Base-by-base conservation (phyloP, 2,329 filamentous ascomycete species). In the Sarocladiaceae sp. region DNA sequence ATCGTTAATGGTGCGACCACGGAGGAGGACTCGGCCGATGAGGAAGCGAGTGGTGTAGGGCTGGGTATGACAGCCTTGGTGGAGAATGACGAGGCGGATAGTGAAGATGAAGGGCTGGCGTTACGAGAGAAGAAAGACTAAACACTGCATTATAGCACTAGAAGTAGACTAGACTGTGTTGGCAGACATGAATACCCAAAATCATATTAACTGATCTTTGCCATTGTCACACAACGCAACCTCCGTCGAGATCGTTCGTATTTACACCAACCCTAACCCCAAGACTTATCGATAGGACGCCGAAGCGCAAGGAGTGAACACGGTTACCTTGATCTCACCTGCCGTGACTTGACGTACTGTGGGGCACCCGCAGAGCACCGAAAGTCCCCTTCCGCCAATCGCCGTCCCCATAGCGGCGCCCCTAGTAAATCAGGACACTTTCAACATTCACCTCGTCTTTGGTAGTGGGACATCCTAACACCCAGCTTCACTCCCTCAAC, bases 1-100 rank as follows among this genome's bases (percentile, higher is more conserved):
- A 64, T 59, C 60, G 62, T 53, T 26, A 63, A 56, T 22, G 61
- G 60, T 15, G 61, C 50, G 18, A 70, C 65, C 28, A 69, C 68
- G 18, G 67, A 70, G 55, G 68, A 71, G 37, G 68, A 71, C 12
- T 64, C 63, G 3, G 67, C 69, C 15, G 64, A 50, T 2, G 64
- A 72, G n/a, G 62, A 68, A 10, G 49, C n/a, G n/a, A n/a, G 62
- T 13, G 59, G 58, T 8, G 58, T 56, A n/a, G 49, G 37, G 8
- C 52, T 65, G 18, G 64, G 59, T 2, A 62, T 64, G 63, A 63
- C 60, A 48, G 56, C 56, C 17, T 18, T 59, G 50, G 59, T 59
- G 4, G 66, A 62, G 26, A 58, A 66, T 8, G 56, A 59, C 25
- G 25, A 13, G 47, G 28, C 36, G 18, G 31, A 15, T 10, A 31